Evolutionary conservation across 139 green algal genomes (phyloP), one percentile per base, ranked within the genome.

Genomic region (Diplosphaera chodatii): DNA sequence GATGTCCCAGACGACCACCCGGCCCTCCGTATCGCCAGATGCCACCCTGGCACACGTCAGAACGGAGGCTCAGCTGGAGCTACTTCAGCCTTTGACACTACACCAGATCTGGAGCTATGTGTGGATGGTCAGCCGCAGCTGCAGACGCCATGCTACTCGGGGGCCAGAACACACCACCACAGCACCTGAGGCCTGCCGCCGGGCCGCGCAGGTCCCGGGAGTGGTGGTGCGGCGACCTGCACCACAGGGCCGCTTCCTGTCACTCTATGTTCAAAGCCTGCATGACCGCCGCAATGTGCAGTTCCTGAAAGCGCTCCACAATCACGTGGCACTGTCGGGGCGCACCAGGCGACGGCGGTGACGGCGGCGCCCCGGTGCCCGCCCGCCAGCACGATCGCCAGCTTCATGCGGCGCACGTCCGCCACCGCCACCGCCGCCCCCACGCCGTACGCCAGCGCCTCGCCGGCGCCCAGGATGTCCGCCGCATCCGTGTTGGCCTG

Each of bases 1-100:
- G 69, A 93, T 81, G 37, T 90, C 84, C 90, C 90, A 96, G 55
- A 95, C 80, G 34, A 89, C 78, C 40, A 95, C 89, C 0, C 77
- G 67, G 20, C 90, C 89, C 3, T 89, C 75, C 18, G 66, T 67
- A 65, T 96, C 90, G 5, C 90, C 90, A 30, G 86, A 91, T 0
- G 89, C 90, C 32, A 94, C 80, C 68, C 88, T 87, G 76, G n/a
- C n/a, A n/a, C n/a, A n/a, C n/a, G n/a, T n/a, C n/a, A n/a, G n/a
- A n/a, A n/a, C 75, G 69, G 66, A 34, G 32, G 28, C 30, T 40
- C 3, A 48, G 6, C 8, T 10, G 37, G 66, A 10, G 33, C 29
- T 40, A 3, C 62, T 56, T n/a, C n/a, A n/a, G n/a, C n/a, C n/a
- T n/a, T n/a, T n/a, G n/a, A n/a, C n/a, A n/a, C n/a, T n/a, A n/a